A percentile compares a stretch with the other conserved stretches of the same genome.
phyloP scores from a whole-genome alignment of 768 basidiomycete genomes.

The Lenzites betulinus region DNA sequence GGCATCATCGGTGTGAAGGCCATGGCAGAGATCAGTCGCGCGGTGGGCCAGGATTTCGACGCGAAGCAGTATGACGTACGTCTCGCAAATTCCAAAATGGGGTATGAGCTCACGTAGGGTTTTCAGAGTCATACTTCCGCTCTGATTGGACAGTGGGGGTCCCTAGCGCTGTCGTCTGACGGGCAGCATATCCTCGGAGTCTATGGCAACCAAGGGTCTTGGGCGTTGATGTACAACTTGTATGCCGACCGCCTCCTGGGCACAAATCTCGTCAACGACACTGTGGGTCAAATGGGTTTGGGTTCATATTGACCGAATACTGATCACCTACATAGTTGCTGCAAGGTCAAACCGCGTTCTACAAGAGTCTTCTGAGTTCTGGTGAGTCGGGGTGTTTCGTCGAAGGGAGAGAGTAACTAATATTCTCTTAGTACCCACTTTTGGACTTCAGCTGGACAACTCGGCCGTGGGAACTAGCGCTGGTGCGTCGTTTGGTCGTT shows the following conservation, averaged over 20 bases:
- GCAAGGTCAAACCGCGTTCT: slow-evolving; percentile 11
- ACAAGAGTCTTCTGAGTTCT: neutral
- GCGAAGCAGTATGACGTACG: slow-evolving; percentile 21
- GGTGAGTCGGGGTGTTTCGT: neutral
- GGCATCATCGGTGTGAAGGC: slow-evolving; percentile 29
- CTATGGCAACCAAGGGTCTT: slow-evolving; percentile 14
- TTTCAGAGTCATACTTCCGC: slow-evolving; percentile 15
- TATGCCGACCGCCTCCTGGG: slow-evolving; percentile 19
- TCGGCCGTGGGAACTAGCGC: neutral
- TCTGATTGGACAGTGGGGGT: slow-evolving; percentile 11
- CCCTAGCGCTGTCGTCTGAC: slow-evolving; percentile 6
- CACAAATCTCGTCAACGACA: slow-evolving; percentile 3
- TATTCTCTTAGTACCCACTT: neutral
- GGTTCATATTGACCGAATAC: too few relatives aligned
- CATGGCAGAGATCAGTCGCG: slow-evolving; percentile 25
- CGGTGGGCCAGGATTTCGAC: slow-evolving; percentile 13
- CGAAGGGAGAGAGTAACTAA: neutral
- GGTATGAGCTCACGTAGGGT: neutral
- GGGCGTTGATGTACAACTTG: slow-evolving; percentile 22
- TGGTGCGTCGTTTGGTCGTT: neutral
- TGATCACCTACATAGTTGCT: neutral
- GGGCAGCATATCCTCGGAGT: slow-evolving; percentile 7
- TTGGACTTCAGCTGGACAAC: slow-evolving; percentile 13
- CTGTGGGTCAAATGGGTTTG: slow-evolving; percentile 9
- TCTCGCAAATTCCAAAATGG: neutral